phyloP scores from a whole-genome alignment of 805 yeast species.

The Lachancea cidri region DNA sequence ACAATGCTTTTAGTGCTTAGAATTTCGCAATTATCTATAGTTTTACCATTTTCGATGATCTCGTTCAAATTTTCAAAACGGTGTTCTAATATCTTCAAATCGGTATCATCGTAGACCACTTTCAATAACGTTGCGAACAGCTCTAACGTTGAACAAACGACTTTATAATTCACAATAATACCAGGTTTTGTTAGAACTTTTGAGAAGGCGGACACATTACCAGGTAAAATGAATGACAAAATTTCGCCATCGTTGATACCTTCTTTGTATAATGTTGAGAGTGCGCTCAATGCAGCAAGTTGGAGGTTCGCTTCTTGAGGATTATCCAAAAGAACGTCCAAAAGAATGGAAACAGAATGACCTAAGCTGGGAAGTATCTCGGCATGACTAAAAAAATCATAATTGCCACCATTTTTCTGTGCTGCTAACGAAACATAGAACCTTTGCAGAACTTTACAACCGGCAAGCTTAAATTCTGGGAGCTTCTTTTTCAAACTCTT shows the following conservation, averaged over 20 bases:
- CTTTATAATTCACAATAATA: conserved; percentile 35
- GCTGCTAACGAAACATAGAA: conserved; percentile 32
- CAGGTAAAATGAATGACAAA: conserved; percentile 46
- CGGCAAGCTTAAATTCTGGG: conserved; percentile 36
- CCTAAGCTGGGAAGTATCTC: conserved; percentile 42
- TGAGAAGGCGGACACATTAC: conserved; percentile 42
- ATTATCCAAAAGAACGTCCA: conserved; percentile 32
- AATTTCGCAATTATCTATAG: neutral
- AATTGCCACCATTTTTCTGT: conserved; percentile 21
- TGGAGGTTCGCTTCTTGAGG: conserved; percentile 28
- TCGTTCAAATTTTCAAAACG: conserved; percentile 1
- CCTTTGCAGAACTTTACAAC: conserved; percentile 29
- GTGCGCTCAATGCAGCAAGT: conserved; percentile 30
- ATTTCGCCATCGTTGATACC: conserved; percentile 43
- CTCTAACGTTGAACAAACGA: conserved; percentile 30
- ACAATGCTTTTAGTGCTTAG: neutral
- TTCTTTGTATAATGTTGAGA: conserved; percentile 33
- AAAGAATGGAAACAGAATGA: conserved; percentile 41
- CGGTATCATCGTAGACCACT: conserved; percentile 40
- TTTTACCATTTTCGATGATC: neutral
- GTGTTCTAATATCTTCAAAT: conserved; percentile 17
- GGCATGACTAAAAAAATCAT: conserved; percentile 14
- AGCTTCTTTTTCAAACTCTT: conserved; percentile 25
- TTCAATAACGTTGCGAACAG: conserved; percentile 30
- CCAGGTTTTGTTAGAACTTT: conserved; percentile 35